Conservation (phyloP, 148 eudicot species). For the Rhododendron simsii region DNA sequence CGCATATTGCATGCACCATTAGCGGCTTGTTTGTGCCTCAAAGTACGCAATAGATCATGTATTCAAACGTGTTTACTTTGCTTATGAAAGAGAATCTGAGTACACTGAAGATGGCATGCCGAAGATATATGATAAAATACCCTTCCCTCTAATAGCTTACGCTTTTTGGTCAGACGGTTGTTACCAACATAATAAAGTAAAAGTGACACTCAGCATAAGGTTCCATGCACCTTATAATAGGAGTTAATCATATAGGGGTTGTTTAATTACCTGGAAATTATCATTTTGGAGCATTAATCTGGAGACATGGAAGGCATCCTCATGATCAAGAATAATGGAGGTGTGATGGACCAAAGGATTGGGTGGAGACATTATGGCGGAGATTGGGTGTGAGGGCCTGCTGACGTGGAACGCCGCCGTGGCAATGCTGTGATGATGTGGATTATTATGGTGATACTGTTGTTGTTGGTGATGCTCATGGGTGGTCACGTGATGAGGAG, state of each 20-base stretch:
- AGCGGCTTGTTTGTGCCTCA: no score
- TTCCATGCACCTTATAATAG: neutral
- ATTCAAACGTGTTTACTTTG: no score
- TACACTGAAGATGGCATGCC: no score
- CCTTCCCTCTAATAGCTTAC: no score
- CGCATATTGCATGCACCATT: no score
- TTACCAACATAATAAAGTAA: neutral
- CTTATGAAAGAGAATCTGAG: no score
- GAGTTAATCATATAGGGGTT: neutral
- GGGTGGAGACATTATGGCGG: conserved; percentile 65
- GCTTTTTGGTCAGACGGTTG: neutral
- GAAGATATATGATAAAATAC: no score
- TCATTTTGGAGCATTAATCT: conserved; percentile 69
- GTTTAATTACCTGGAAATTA: conserved; percentile 61
- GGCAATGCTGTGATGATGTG: conserved; percentile 26
- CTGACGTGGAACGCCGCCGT: conserved; percentile 48
- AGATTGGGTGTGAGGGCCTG: conserved; percentile 68
- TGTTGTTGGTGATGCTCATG: conserved; percentile 22
- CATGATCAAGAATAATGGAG: conserved; percentile 55
- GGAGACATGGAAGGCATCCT: conserved; percentile 62
- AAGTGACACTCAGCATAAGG: neutral
- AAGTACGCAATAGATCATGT: no score
- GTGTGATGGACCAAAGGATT: conserved; percentile 48
- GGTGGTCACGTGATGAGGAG: conserved; percentile 27
- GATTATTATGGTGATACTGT: conserved; percentile 5